These are phyloP conservation scores for Fusarium equiseti DNA, from an alignment of 2,329 filamentous ascomycete species.

Conservation along the genomic window DNA sequence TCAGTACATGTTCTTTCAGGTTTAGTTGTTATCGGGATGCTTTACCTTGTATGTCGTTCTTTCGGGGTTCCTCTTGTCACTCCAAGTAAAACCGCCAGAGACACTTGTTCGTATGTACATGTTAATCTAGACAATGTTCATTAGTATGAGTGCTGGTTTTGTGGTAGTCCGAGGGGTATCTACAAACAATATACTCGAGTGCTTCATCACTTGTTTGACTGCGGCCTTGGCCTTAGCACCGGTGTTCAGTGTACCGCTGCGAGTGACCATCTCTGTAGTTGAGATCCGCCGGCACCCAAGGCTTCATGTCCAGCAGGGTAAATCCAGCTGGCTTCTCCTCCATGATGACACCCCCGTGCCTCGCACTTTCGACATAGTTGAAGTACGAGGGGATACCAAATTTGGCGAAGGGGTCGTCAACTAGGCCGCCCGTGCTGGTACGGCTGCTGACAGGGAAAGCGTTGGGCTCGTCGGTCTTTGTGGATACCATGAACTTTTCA, in stretches of 20 bases:
- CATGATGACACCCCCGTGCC: background rate
- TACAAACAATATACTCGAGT: background rate
- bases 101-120: background rate
- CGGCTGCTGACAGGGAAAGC: background rate
- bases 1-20: background rate
- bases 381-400: background rate
- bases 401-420: background rate
- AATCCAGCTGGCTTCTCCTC: conserved; percentile 6
- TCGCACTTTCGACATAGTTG: background rate
- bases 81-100: background rate
- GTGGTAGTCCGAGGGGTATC: background rate
- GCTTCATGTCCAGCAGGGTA: background rate
- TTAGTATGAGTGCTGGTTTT: background rate
- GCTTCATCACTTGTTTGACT: background rate
- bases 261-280: background rate
- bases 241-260: background rate
- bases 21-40: background rate
- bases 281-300: background rate
- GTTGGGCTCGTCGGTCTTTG: background rate
- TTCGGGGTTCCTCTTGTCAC: no score
- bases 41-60: background rate
- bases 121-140: background rate
- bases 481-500: background rate
- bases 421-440: background rate
- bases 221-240: background rate